Conservation (phyloP, 1,139 yeast species). For the Hansenula sp. region DNA sequence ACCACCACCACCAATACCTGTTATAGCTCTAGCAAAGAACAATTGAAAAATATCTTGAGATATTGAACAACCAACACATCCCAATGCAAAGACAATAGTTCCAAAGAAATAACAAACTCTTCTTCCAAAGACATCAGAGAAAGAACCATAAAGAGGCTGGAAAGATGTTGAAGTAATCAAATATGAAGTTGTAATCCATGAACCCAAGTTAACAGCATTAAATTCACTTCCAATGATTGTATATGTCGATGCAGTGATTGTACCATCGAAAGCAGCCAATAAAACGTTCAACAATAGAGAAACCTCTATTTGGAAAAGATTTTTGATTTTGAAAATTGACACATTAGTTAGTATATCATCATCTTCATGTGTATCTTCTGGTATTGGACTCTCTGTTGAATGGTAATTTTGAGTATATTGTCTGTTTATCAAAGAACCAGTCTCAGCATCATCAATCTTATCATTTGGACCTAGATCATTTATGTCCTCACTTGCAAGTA, state of each 20-base stretch:
- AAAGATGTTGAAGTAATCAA: slow-evolving; percentile 52
- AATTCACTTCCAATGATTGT: slow-evolving; percentile 55
- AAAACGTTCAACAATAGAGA: slow-evolving; percentile 28
- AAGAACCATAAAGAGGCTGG: slow-evolving; percentile 74
- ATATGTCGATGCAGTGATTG: slow-evolving; percentile 51
- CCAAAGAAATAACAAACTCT: slow-evolving; percentile 44
- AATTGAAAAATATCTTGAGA: slow-evolving; percentile 36
- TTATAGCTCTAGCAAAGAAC: slow-evolving; percentile 50
- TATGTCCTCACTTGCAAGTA: slow-evolving; percentile 12
- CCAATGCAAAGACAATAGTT: slow-evolving; percentile 41
- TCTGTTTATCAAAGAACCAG: not conserved
- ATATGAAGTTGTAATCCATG: slow-evolving; percentile 60
- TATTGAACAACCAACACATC: slow-evolving; percentile 45
- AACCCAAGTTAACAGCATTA: slow-evolving; percentile 42
- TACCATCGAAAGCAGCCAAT: slow-evolving; percentile 51
- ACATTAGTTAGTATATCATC: slow-evolving; percentile 3
- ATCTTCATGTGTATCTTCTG: not conserved
- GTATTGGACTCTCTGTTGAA: not conserved
- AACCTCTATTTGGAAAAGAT: slow-evolving; percentile 10
- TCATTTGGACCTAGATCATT: not conserved
- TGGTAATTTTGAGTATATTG: not conserved
- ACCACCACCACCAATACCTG: slow-evolving; percentile 65
- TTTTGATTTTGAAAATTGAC: slow-evolving; percentile 6
- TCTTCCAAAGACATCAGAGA: slow-evolving; percentile 81
- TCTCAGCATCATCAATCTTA: not conserved